Base-by-base conservation (phyloP, 805 yeast genomes). In the Naumovozyma castellii region DNA sequence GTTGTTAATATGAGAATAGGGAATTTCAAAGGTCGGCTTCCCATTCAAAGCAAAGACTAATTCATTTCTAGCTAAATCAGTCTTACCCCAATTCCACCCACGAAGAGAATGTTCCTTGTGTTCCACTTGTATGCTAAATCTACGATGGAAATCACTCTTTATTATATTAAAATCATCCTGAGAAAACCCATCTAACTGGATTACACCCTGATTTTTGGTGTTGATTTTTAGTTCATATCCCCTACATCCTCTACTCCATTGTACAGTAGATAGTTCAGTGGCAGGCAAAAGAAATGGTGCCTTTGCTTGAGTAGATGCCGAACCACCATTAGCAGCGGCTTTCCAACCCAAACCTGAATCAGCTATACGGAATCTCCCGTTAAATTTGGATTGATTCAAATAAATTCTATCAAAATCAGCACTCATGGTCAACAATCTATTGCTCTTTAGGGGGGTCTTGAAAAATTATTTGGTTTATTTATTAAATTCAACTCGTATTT, bases 71-170 rank as follows among this genome's bases (percentile, higher is more conserved):
- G 94, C 95, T 57, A 92, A 75, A 59, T 88, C 95, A 13, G 90
- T 72, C 47, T 81, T 78, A 40, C 99, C 99, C 98, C 98, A 92
- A 64, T 92, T 92, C 98, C 98, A 92, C 25, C 99, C 99, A 66
- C 96, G 76, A 48, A 92, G 67, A 3, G 96, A 83, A 63, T 92
- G 98, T 53, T 90, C 97, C 53, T 72, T 77, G 46, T 74, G 80
- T 51, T 92, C 97, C 43, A 92, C 70, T 41, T 75, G 74, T 33
- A 84, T 67, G 41, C 69, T 70, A 62, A 87, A 85, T 54, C 82
- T 75, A 49, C 87, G 71, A 56, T 83, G 87, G 49, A 92, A 69
- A 49, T 88, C 94, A 55, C 75, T 82, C 61, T 88, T 90, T 54
- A 92, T 67, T 44, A 81, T 71, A 43, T 78, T 76, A 54, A 84